phyloP scores from a whole-genome alignment of 23 red algal genomes.

The Agarophyton chilense region DNA sequence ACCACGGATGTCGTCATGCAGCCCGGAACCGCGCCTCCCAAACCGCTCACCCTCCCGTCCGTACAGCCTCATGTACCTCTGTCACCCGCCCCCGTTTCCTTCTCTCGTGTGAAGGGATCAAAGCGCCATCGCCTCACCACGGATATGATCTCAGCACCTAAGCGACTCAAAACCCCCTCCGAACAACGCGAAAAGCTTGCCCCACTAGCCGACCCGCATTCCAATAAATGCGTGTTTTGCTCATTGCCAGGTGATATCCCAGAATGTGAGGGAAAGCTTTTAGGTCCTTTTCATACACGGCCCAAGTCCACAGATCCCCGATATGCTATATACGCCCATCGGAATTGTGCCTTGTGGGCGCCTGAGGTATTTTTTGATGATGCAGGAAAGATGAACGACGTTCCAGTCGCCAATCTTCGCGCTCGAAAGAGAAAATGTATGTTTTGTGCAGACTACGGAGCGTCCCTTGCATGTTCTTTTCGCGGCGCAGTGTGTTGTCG shows the following conservation, averaged over 20 bases:
- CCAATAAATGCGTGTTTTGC: conserved; percentile 29
- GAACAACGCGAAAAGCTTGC: not conserved
- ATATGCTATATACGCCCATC: conserved; percentile 28
- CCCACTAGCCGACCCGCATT: not conserved
- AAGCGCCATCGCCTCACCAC: conserved; percentile 1
- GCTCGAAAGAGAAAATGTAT: conserved; percentile 39
- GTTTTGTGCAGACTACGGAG: conserved; percentile 28
- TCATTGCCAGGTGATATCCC: conserved; percentile 28
- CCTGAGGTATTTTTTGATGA: conserved; percentile 52
- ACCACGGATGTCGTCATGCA: conserved; percentile 10
- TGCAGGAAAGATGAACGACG: not conserved
- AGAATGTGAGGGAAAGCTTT: conserved; percentile 58
- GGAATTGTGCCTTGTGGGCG: conserved; percentile 66
- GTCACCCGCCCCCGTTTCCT: not conserved
- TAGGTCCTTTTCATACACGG: conserved; percentile 37
- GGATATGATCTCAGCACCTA: not conserved
- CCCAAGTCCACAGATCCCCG: not conserved
- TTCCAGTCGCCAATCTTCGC: conserved; percentile 28
- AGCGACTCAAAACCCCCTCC: not conserved
- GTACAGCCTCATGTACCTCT: not conserved
- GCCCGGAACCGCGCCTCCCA: not conserved
- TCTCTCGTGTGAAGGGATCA: conserved; percentile 1
- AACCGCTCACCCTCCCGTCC: not conserved
- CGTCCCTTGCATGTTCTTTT: conserved; percentile 59
- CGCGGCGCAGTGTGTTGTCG: conserved; percentile 54